Base-by-base conservation (phyloP, 2,329 filamentous ascomycete genomes). In the Penicillium palitans region DNA sequence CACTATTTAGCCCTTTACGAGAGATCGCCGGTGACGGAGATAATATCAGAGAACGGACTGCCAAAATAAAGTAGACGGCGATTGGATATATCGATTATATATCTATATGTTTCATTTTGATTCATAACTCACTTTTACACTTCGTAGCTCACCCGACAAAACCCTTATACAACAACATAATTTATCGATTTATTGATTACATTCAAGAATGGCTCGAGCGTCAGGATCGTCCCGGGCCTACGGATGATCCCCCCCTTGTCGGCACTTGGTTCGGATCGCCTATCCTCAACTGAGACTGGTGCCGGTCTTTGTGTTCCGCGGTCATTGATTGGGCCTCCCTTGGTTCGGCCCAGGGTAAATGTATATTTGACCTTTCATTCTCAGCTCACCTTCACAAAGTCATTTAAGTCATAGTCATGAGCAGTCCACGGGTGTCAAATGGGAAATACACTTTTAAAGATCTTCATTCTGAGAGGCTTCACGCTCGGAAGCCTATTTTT, bases 1-100 rank as follows among this genome's bases (percentile, higher is more conserved):
- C 64, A 66, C 65, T 51, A 27, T 61, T 58, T 61, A 55, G 51
- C 53, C 55, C 45, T 61, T 58, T 66, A 52, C 48, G 53, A 46
- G 59, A 50, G 64, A 67, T 66, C 65, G 59, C 61, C 61, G 54
- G 46, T 51, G 53, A 51, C 46, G 24, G 53, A 44, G 6, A 4
- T 51, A 19, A 33, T 45, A 25, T 35, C 25, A 33, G 15, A 27
- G 17, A 45, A 19, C 17, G 9, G 19, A 45, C 29, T 52, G 29
- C 25, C 17, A 35, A 35, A 15, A 17, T 25, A 4, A 24, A 24
- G 5, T 13, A 37, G 21, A 33, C 2, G 15, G 33, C 21, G 13
- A 17, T 15, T 6, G 21, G 15, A 50, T 35, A 24, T 24, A 15
- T 33, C 12, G 7, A 9, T 13, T 13, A 41, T 6, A 9, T 7